Evolutionary conservation across 768 basidiomycete genomes (phyloP).

Genomic region (Naematelia encephala): DNA sequence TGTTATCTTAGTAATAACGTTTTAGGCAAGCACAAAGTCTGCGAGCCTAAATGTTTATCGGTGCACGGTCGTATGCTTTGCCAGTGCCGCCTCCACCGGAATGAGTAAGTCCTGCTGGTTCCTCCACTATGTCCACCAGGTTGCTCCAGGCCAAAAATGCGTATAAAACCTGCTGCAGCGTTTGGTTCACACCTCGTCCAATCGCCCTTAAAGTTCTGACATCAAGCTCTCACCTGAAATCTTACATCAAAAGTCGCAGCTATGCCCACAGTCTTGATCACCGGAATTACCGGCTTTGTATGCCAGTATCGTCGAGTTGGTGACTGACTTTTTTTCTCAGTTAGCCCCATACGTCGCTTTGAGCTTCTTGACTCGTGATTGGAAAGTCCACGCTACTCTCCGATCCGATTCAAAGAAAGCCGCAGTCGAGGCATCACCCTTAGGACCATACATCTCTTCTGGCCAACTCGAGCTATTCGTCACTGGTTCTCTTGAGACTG

Average conservation of each 20-base stretch:
- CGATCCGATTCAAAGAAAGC: slow-evolving; percentile 27
- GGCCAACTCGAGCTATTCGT: slow-evolving; percentile 25
- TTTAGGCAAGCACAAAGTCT: too few relatives aligned
- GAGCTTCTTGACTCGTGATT: slow-evolving; percentile 29
- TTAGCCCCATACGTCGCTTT: slow-evolving; percentile 34
- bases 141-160: too few relatives aligned
- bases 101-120: too few relatives aligned
- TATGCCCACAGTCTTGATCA: slow-evolving; percentile 38
- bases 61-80: too few relatives aligned
- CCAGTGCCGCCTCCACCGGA: too few relatives aligned
- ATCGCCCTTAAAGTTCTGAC: neutral
- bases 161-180: too few relatives aligned
- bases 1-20: too few relatives aligned
- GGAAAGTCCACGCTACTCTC: slow-evolving; percentile 38
- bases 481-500: slow-evolving; percentile 29
- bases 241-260: neutral
- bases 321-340: slow-evolving; percentile 1
- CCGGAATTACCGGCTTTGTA: slow-evolving; percentile 39
- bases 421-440: slow-evolving; percentile 18
- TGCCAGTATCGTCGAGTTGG: slow-evolving; percentile 4
- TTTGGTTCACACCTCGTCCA: too few relatives aligned
- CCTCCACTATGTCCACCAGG: too few relatives aligned
- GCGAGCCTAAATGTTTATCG: too few relatives aligned
- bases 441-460: slow-evolving; percentile 15
- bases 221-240: neutral